Evolutionary conservation across 768 basidiomycete species (phyloP), one percentile per base, ranked within the genome.

Genomic region (Coprinopsis sp.): DNA sequence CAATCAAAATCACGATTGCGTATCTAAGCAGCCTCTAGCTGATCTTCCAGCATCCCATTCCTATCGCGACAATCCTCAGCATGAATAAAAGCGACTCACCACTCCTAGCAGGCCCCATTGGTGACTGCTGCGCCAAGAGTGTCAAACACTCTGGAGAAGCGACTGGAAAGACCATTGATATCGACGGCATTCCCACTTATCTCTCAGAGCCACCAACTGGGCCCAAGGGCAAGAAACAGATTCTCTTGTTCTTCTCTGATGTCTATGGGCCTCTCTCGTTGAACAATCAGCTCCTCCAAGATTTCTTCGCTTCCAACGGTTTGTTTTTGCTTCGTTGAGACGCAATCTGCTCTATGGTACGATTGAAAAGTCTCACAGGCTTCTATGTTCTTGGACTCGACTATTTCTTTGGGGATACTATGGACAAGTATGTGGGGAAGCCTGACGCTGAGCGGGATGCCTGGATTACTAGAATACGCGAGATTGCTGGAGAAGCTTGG

Each of bases 231-330:
- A 51, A 53, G 5, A 69, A 68, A 50, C 77, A 72, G 42, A 65
- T 85, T 45, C 59, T 84, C 14, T 58, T 85, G 18, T 84, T 69
- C 66, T 74, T 79, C 50, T 52, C 80, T 0, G 83, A 84, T 51
- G 70, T 84, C 2, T 82, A 67, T 53, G 76, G 83, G 1, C 76
- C 82, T 2, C 72, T 81, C 47, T 81, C 67, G 54, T 41, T 75
- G 50, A 84, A 84, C 58, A 74, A 71, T 38, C 67, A 81, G 59
- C 65, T 83, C 18, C 46, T 85, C 4, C 79, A 82, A 56, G 82
- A 86, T 57, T 84, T 75, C 54, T 81, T 77, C 50, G 82, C 84
- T 1, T 64, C 74, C 6, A 67, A 76, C 16, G 82, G 83, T 84
- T 45, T 2, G 64, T 42, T 23, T 22, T 28, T 25, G 2, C 3